Percentiles rank a stretch among this genome's conserved stretches.
Evolutionary conservation across 108 stramenopile genomes (phyloP).

Genomic region (Licmophora abbreviata): DNA sequence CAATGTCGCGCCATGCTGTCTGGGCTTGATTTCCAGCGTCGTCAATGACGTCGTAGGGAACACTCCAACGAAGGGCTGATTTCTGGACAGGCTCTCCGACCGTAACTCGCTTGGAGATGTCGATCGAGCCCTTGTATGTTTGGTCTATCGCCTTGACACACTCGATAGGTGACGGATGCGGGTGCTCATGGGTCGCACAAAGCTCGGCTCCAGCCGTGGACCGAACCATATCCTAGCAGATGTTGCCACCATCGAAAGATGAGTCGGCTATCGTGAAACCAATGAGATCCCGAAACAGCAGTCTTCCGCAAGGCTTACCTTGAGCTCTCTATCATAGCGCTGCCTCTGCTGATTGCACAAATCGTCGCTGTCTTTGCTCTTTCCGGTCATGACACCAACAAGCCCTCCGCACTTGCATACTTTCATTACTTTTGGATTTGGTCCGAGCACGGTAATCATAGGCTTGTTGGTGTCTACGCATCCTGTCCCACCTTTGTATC

Average conservation of each 20-base stretch:
- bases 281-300: background rate
- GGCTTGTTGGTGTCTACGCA: slow-evolving; percentile 81
- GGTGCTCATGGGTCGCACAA: slow-evolving; percentile 53
- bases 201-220: slow-evolving; percentile 73
- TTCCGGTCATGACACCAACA: slow-evolving; percentile 38
- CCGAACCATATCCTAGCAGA: slow-evolving; percentile 43
- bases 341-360: slow-evolving; percentile 35
- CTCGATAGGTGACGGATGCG: slow-evolving; percentile 44
- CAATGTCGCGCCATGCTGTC: slow-evolving; percentile 70
- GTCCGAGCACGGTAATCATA: slow-evolving; percentile 60
- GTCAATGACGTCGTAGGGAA: slow-evolving; percentile 82
- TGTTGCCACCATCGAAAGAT: background rate
- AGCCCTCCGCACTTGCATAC: slow-evolving; percentile 57
- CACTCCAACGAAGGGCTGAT: slow-evolving; percentile 56
- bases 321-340: slow-evolving; percentile 54
- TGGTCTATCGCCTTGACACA: slow-evolving; percentile 70
- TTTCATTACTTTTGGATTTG: slow-evolving; percentile 77
- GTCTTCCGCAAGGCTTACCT: slow-evolving; percentile 19
- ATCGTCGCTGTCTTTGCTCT: slow-evolving; percentile 23
- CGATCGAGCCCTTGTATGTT: slow-evolving; percentile 63
- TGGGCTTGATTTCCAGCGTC: slow-evolving; percentile 73
- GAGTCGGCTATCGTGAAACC: background rate
- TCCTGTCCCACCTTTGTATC: slow-evolving; percentile 80
- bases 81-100: slow-evolving; percentile 71
- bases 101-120: slow-evolving; percentile 50